Evolutionary conservation across 495 filamentous ascomycete species (phyloP).

Genomic region (Daldinia concentrica): DNA sequence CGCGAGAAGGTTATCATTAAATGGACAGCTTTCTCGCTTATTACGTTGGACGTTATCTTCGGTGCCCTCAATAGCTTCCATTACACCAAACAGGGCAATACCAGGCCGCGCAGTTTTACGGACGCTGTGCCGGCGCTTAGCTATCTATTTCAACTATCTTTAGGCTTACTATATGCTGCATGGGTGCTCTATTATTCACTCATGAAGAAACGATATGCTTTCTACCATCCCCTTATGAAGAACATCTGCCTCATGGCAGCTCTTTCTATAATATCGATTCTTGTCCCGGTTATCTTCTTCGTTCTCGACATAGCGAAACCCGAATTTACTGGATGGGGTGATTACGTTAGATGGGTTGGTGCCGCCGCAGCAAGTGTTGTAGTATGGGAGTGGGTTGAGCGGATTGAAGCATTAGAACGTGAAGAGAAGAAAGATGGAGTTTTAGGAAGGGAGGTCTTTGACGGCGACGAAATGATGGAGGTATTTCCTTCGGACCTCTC

Average conservation of each 20-base stretch:
- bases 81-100: slow-evolving; percentile 62
- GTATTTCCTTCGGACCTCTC: slow-evolving; percentile 62
- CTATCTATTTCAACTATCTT: slow-evolving; percentile 90
- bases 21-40: slow-evolving; percentile 95
- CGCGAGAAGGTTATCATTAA: slow-evolving; percentile 99
- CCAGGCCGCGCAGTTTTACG: slow-evolving; percentile 75
- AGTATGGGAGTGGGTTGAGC: slow-evolving; percentile 99
- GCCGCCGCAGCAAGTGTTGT: slow-evolving; percentile 95
- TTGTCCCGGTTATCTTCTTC: slow-evolving; percentile 96
- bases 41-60: slow-evolving; percentile 88
- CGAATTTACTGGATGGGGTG: slow-evolving; percentile 91
- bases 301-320: slow-evolving; percentile 90
- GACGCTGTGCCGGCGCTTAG: slow-evolving; percentile 92
- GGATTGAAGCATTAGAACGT: slow-evolving; percentile 95
- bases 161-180: slow-evolving; percentile 89
- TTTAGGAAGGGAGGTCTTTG: slow-evolving; percentile 91
- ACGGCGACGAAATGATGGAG: slow-evolving; percentile 96
- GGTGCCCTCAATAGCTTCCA: slow-evolving; percentile 88
- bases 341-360: slow-evolving; percentile 97
- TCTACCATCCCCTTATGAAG: slow-evolving; percentile 90
- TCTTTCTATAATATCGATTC: slow-evolving; percentile 78
- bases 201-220: slow-evolving; percentile 91
- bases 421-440: slow-evolving; percentile 98
- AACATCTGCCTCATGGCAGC: slow-evolving; percentile 88
- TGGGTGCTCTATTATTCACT: slow-evolving; percentile 97